Percentiles rank a stretch among this genome's conserved stretches.
These are phyloP conservation scores for Ogataea nitratoaversa DNA, from an alignment of 805 yeast species.

Conservation along the genomic window DNA sequence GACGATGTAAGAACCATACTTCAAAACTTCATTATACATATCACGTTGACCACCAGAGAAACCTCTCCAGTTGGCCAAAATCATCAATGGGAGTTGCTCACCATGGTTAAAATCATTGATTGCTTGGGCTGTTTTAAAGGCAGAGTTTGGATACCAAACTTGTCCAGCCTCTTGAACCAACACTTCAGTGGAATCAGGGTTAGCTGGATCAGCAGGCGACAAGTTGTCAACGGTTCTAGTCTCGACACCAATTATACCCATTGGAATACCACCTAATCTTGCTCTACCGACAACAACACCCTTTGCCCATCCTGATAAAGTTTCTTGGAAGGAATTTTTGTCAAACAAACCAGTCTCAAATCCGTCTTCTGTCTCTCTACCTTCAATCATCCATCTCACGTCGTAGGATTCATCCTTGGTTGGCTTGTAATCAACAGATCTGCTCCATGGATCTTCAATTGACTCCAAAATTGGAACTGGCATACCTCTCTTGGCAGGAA, in stretches of 20 bases:
- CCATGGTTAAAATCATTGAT: constrained; percentile 96
- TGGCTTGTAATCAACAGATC: constrained; percentile 83
- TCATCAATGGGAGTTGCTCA: constrained; percentile 96
- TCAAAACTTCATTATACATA: constrained; percentile 97
- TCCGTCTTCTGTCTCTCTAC: constrained; percentile 66
- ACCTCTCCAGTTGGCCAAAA: constrained; percentile 99
- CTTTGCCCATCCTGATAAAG: constrained; percentile 96
- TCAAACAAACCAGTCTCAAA: constrained; percentile 91
- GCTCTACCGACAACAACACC: constrained; percentile 99
- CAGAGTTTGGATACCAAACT: constrained; percentile 99
- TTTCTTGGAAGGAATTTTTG: constrained; percentile 89
- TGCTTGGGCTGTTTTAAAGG: constrained; percentile 98
- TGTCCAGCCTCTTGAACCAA: constrained; percentile 95
- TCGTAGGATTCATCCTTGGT: constrained; percentile 71
- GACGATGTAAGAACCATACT: constrained; percentile 94
- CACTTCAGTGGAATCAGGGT: constrained; percentile 87
- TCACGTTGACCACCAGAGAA: constrained; percentile 99
- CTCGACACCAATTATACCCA: constrained; percentile 97
- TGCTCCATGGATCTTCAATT: constrained; percentile 81
- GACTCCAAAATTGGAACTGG: constrained; percentile 88
- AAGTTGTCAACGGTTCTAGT: constrained; percentile 85
- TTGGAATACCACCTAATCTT: constrained; percentile 96
- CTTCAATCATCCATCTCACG: constrained; percentile 92
- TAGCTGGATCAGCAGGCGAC: constrained; percentile 97
- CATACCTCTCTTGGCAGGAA: constrained; percentile 84